A percentile compares a stretch with the other conserved stretches of the same genome.
Evolutionary conservation across 345 rosid species (phyloP).

Genomic region (Salix udensis): DNA sequence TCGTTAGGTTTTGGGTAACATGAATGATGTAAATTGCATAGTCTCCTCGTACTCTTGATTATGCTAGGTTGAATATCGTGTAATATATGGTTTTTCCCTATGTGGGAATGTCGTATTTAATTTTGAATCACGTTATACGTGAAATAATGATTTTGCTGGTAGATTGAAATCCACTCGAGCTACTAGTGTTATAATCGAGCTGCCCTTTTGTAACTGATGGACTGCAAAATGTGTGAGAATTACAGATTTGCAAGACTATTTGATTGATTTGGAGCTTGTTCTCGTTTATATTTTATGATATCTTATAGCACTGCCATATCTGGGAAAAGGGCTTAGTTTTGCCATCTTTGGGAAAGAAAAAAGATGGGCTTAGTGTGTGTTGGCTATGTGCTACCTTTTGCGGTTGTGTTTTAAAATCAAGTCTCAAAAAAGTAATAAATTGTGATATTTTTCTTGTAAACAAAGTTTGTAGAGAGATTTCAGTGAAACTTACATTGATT

Average conservation of each 20-base stretch:
- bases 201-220: background rate
- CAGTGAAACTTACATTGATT: too few species aligned
- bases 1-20: too few species aligned
- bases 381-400: background rate
- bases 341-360: background rate
- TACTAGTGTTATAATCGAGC: background rate
- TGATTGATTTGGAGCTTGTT: background rate
- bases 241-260: background rate
- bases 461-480: too few species aligned
- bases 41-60: background rate
- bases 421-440: too few species aligned
- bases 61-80: conserved; percentile 29
- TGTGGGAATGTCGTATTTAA: conserved; percentile 23
- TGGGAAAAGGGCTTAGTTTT: background rate
- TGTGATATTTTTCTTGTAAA: too few species aligned
- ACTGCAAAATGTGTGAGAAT: background rate
- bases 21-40: conserved; percentile 19
- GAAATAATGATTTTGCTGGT: conserved; percentile 13
- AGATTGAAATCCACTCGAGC: background rate
- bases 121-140: conserved; percentile 26
- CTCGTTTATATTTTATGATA: background rate
- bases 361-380: too few species aligned
- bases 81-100: conserved; percentile 15
- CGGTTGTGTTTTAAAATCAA: background rate
- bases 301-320: background rate